Base-by-base conservation (phyloP, 495 filamentous ascomycete species). In the Neurospora sp. region DNA sequence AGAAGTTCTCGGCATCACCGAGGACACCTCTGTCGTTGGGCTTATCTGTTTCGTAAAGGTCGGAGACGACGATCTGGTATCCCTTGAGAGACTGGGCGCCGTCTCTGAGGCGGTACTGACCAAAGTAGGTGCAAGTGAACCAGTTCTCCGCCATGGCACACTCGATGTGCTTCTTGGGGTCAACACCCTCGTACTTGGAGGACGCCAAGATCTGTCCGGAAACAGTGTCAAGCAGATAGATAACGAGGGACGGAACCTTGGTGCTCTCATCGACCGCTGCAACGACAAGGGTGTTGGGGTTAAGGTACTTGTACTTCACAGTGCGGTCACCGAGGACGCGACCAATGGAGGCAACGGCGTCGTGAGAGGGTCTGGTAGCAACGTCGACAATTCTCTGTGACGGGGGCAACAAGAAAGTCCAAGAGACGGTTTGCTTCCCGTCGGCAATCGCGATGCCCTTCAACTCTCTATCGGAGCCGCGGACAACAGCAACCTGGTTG, bases 281-380 rank as follows among this genome's bases (percentile, higher is more conserved):
- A 70, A 97, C 85, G 0, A 97, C 88, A 8, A 94, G 83, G 6
- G 94, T 85, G 81, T 98, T 98, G 1, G 92, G 91, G 82, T 94
- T 96, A 35, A 99, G 83, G 80, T 98, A 98, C 83, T 99, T 99
- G 88, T 98, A 99, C 73, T 97, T 86, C 48, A 99, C 96, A 1
- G 90, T 91, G 22, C 96, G 90, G 77, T 98, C 90, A 69, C 93
- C 94, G 40, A 98, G 88, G 22, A 97, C 96, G 73, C 93, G 91
- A 65, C 96, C 96, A 72, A 99, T 97, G 0, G 96, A 98, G 11
- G 96, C 95, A 59, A 97, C 90, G 4, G 93, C 93, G 73, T 98
- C 95, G 75, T 96, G 91, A 8, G 85, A 75, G 16, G 93, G 90
- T 39, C 92, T 87, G 37, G 89, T 81, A 16, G 88, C 89, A 39